Percentiles rank a stretch among this genome's conserved stretches.
Evolutionary conservation across 139 green algal species (phyloP).

Genomic region (Asterochloris sp.): DNA sequence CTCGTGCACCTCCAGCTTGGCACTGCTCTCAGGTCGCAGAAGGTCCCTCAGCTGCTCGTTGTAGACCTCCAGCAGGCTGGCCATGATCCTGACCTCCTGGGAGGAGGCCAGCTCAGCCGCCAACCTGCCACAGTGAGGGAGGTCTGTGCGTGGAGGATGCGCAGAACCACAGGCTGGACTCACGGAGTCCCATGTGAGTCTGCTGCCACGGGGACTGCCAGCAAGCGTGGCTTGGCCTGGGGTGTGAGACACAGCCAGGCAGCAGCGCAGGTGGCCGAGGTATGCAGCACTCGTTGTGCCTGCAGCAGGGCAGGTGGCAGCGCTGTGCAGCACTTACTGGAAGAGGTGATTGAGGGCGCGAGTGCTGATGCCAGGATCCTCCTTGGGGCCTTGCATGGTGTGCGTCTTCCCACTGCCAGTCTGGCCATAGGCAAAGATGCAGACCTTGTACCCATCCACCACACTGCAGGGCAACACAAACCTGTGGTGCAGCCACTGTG

Average conservation of each 20-base stretch:
- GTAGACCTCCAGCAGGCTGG: conserved; percentile 31
- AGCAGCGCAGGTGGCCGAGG: background rate
- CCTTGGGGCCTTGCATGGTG: conserved; percentile 19
- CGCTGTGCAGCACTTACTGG: background rate
- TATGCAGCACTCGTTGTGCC: background rate
- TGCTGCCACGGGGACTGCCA: too few species aligned
- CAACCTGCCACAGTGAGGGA: too few species aligned
- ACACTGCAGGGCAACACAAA: conserved; percentile 38
- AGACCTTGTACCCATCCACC: conserved; percentile 48
- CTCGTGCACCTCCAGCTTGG: too few species aligned
- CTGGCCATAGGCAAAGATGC: conserved; percentile 10
- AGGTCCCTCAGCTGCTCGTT: conserved; percentile 78
- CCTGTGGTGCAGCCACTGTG: too few species aligned
- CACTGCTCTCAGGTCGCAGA: background rate
- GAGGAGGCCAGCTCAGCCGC: too few species aligned
- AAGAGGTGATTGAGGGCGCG: conserved; percentile 30
- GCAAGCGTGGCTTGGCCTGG: too few species aligned
- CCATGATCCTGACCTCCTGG: conserved; percentile 19
- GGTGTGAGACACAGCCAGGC: too few species aligned
- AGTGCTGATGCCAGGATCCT: conserved; percentile 25
- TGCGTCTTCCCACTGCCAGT: conserved; percentile 13
- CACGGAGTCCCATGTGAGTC: too few species aligned
- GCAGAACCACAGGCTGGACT: too few species aligned
- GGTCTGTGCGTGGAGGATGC: too few species aligned
- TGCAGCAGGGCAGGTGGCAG: background rate